phyloP scores from a whole-genome alignment of 192 early-diverging fungal species.

The Coemansia sp. region DNA sequence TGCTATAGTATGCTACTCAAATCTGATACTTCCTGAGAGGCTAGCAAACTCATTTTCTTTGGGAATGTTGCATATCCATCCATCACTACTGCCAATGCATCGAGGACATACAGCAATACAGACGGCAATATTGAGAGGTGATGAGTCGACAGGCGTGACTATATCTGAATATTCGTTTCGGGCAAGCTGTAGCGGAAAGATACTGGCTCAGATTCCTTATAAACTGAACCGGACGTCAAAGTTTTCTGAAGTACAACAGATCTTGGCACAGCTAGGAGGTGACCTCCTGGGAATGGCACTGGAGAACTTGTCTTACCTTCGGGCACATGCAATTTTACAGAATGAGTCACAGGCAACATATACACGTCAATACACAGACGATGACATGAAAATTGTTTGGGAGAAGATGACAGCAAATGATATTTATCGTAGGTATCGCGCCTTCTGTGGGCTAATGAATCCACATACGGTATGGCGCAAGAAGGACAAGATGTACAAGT shows the following conservation, averaged over 20 bases:
- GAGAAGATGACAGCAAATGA: conserved; percentile 57
- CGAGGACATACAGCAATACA: conserved; percentile 85
- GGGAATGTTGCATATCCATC: conserved; percentile 79
- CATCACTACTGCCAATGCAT: conserved; percentile 84
- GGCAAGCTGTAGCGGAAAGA: conserved; percentile 73
- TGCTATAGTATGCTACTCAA: not conserved
- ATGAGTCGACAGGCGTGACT: conserved; percentile 77
- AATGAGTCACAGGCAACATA: conserved; percentile 59
- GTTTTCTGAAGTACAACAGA: not conserved
- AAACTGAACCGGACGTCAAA: not conserved
- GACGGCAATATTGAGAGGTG: conserved; percentile 72
- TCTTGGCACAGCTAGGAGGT: conserved; percentile 10
- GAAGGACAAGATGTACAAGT: conserved; percentile 12
- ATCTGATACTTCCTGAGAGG: not conserved
- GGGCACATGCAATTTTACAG: conserved; percentile 60
- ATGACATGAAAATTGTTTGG: conserved; percentile 62
- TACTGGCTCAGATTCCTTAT: conserved; percentile 62
- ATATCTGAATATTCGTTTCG: conserved; percentile 71
- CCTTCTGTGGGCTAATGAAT: conserved; percentile 51
- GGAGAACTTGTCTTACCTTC: conserved; percentile 15
- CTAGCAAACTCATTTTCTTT: conserved; percentile 48
- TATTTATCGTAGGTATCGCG: conserved; percentile 64
- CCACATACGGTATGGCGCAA: conserved; percentile 25
- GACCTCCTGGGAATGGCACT: conserved; percentile 12
- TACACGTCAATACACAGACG: conserved; percentile 68